Base-by-base conservation (phyloP, 176 grass and related monocot species). In the Avena insularis region DNA sequence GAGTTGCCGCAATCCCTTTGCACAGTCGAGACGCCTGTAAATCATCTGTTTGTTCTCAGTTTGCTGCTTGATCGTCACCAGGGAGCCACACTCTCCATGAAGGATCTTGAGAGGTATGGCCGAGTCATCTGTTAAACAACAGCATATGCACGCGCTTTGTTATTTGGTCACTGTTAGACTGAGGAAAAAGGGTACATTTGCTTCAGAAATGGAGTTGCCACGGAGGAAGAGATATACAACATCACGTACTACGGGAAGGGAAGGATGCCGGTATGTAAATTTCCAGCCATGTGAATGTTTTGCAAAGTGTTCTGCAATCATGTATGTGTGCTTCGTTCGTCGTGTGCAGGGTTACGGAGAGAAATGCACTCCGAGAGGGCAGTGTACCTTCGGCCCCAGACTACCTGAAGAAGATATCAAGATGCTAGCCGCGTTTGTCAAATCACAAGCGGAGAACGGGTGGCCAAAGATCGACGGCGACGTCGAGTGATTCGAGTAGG, bases 231-330 rank as follows among this genome's bases (percentile, higher is more conserved):
- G 31, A 33, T 95, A 71, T 95, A 98, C 80, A 91, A 91, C 75
- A 98, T 98, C 59, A 95, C 93, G 0, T 98, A 98, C 36, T 95
- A 95, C 11, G 91, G 96, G 45, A 98, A 98, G 79, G 93, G 90
- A 76, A 89, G 96, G 64, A 98, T 98, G 93, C 96, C 96, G 8
- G 93, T 89, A 78, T 86, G 91, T 88, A 81, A 40, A 45, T 36
- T 51, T 78, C 6, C 45, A 75, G 53, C 13, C 36, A 15, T 45
- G 40, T 1, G 19, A 35, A 76, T n/a, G 43, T 75, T 12, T 65
- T 12, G 11, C 11, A 29, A 20, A n/a, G 6, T 60, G 3, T 9
- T 9, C 1, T 15, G 14, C 5, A 11, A 59, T 4, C 46, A 19
- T 57, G 12, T 58, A 71, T 58, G 50, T 10, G 13, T 65, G 72